Base-by-base conservation (phyloP, 2,329 filamentous ascomycete species). In the Rachicladosporium sp. region DNA sequence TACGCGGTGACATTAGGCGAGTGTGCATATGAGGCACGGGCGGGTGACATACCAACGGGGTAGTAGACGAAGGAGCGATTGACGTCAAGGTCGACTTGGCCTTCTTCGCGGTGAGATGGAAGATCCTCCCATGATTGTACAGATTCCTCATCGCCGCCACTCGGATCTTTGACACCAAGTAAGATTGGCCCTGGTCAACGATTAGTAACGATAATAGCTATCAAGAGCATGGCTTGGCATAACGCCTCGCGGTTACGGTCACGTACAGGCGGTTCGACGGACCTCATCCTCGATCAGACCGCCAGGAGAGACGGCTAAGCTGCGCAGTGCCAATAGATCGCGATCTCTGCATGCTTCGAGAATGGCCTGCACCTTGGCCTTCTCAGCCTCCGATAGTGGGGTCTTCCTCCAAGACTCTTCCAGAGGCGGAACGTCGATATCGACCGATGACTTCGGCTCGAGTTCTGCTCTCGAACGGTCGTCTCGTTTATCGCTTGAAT, bases 61-160 rank as follows among this genome's bases (percentile, higher is more conserved):
- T 98, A 98, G 65, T 95, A 93, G 44, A 96, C 82, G 62, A 98
- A 98, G n/a, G 91, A 88, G 41, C 91, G 76, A 62, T 95, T 78
- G 41, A 98, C 91, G 58, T 98, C 91, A 35, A 96, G 72, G 54
- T 80, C 74, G 31, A 98, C 87, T 63, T 98, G 91, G 36, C 82
- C 78, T 60, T 98, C 91, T 53, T 98, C 91, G 29, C 66, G 67
- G 62, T 98, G 91, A n/a, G 63, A 70, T 23, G 80, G 74, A 31
- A 94, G 65, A n/a, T 68, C 55, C 46, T 66, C 64, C 80, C 81
- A 84, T 29, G 46, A 50, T 41, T 56, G 47, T 27, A 8, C 23
- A 27, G 15, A 19, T 19, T 19, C 15, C 15, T 19, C 15, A 19
- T 19, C 15, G 15, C 15, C 15, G 15, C 15, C 15, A 19, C 15